phyloP scores from a whole-genome alignment of 106 monocot genomes.

The Iris macrosiphon region DNA sequence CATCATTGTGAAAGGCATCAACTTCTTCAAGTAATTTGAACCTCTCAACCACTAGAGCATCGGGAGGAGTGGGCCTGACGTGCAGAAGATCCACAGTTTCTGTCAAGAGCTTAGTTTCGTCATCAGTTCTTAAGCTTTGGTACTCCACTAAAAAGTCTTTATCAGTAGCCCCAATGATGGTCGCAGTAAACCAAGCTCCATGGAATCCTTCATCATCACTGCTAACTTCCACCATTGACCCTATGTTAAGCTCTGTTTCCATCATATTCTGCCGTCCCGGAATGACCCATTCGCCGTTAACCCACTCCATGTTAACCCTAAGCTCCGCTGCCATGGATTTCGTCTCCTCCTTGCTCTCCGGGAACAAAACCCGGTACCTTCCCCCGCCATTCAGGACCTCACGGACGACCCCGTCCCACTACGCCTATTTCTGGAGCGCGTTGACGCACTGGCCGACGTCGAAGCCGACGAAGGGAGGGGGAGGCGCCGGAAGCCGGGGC shows the following conservation, averaged over 20 bases:
- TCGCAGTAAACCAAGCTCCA: conserved; percentile 66
- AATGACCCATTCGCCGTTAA: too few relatives aligned
- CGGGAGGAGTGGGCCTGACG: conserved; percentile 58
- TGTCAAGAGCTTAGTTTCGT: conserved; percentile 36
- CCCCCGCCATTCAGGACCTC: too few relatives aligned
- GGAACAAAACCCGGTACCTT: too few relatives aligned
- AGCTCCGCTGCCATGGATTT: too few relatives aligned
- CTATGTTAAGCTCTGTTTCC: conserved; percentile 14
- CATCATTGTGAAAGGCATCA: conserved; percentile 66
- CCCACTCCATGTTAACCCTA: too few relatives aligned
- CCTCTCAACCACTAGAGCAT: background rate
- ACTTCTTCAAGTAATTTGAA: conserved; percentile 77
- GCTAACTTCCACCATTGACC: conserved; percentile 53
- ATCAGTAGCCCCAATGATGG: conserved; percentile 25
- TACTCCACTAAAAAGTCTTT: conserved; percentile 52
- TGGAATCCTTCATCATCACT: conserved; percentile 72
- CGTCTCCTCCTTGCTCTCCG: too few relatives aligned
- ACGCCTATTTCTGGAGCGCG: too few relatives aligned
- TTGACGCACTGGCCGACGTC: too few relatives aligned
- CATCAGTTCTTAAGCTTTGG: conserved; percentile 46
- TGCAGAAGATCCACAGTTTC: conserved; percentile 57
- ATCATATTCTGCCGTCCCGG: conserved; percentile 21
- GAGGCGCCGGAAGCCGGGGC: too few relatives aligned
- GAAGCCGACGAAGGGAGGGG: too few relatives aligned
- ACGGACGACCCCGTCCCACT: too few relatives aligned